Conservation (phyloP, 306 rosid species). For the Sesbania bispinosa region DNA sequence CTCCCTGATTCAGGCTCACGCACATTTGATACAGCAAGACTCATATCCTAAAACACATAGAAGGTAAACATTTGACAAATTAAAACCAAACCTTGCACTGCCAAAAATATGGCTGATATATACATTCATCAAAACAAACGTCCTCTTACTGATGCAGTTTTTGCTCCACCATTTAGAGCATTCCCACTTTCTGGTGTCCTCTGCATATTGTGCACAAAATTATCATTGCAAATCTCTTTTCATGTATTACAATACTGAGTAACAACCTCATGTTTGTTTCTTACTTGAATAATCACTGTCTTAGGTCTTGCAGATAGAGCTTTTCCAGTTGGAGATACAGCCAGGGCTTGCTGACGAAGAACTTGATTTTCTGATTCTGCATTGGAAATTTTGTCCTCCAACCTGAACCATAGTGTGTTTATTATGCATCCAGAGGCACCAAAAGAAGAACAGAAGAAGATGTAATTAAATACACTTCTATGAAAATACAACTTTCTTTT, state of each 20-base stretch:
- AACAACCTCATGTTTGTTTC: not conserved
- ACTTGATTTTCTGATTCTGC: slow-evolving; percentile 93
- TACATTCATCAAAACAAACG: slow-evolving; percentile 21
- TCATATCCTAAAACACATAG: slow-evolving; percentile 54
- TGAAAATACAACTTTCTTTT: not conserved
- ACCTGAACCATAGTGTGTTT: slow-evolving; percentile 39
- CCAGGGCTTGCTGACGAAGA: slow-evolving; percentile 94
- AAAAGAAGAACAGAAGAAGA: not conserved
- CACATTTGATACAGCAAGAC: slow-evolving; percentile 61
- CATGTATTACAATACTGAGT: slow-evolving; percentile 1
- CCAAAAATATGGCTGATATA: not conserved
- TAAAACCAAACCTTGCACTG: not conserved
- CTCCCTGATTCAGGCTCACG: slow-evolving; percentile 93
- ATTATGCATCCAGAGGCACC: slow-evolving; percentile 5
- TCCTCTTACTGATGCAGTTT: slow-evolving; percentile 50
- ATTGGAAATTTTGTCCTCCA: slow-evolving; percentile 87
- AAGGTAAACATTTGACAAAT: slow-evolving; percentile 9
- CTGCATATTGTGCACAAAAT: slow-evolving; percentile 49
- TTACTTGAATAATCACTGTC: slow-evolving; percentile 80
- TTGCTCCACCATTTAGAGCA: slow-evolving; percentile 64
- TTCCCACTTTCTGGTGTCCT: slow-evolving; percentile 85
- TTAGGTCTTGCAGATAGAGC: slow-evolving; percentile 64
- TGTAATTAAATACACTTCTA: too few relatives aligned
- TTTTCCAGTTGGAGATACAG: slow-evolving; percentile 82
- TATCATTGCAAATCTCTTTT: slow-evolving; percentile 9